A percentile compares a stretch with the other conserved stretches of the same genome.
Evolutionary conservation across 495 filamentous ascomycete genomes (phyloP).

Genomic region (Xanthoparmelia taractica): DNA sequence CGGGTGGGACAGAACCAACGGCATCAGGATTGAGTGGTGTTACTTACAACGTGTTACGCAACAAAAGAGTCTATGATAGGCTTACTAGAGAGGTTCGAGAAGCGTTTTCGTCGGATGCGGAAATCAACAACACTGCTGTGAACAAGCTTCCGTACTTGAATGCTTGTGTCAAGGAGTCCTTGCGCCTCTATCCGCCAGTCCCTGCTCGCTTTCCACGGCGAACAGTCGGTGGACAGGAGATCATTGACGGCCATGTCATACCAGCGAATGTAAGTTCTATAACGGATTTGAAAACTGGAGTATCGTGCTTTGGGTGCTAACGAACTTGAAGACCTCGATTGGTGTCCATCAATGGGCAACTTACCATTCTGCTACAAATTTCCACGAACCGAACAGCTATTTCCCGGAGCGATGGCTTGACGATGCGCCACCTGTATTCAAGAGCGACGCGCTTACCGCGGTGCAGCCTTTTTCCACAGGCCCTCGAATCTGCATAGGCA

Average conservation of each 20-base stretch:
- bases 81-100: background rate
- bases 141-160: background rate
- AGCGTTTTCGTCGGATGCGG: background rate
- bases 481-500: constrained; percentile 6
- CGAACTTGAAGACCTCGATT: background rate
- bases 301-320: too few species aligned
- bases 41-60: background rate
- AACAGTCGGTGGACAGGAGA: too few species aligned
- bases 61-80: background rate
- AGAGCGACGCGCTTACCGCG: background rate
- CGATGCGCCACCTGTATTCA: background rate
- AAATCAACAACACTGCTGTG: background rate
- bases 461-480: constrained; percentile 1
- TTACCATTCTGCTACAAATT: background rate
- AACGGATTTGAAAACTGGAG: too few species aligned
- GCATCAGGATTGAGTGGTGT: background rate
- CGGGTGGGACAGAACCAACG: background rate
- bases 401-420: constrained; percentile 6
- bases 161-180: background rate
- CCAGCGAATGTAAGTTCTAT: background rate
- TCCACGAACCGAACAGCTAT: background rate
- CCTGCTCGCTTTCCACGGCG: background rate
- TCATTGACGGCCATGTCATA: background rate
- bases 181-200: background rate
- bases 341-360: constrained; percentile 5